phyloP scores from a whole-genome alignment of 2,329 filamentous ascomycete species.

The Cryphonectria parasitica region DNA sequence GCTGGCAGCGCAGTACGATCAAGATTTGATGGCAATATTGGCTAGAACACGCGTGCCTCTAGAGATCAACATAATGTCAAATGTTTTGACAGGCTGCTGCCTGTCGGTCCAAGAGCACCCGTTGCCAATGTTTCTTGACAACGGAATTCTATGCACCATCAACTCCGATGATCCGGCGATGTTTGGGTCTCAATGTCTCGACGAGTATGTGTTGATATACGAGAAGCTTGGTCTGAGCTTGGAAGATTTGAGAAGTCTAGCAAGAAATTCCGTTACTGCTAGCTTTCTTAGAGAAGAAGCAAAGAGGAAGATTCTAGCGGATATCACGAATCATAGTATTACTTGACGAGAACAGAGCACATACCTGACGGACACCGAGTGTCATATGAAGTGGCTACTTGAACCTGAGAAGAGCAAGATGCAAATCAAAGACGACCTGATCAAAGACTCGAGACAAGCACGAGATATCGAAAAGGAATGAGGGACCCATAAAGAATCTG shows the following conservation, averaged over 20 bases:
- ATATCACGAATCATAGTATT: conserved; percentile 4
- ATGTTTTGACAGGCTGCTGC: conserved; percentile 28
- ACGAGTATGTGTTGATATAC: conserved; percentile 29
- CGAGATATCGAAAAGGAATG: too few species aligned
- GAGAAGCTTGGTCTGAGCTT: conserved; percentile 24
- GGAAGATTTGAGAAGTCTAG: conserved; percentile 20
- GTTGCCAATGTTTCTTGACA: conserved; percentile 16
- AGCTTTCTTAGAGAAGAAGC: conserved; percentile 14
- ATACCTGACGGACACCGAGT: too few species aligned
- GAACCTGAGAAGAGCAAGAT: too few species aligned
- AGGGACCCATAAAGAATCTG: too few species aligned
- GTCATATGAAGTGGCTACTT: too few species aligned
- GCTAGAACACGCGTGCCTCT: conserved; percentile 21
- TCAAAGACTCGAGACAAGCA: too few species aligned
- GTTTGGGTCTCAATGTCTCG: conserved; percentile 29
- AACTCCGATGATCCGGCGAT: conserved; percentile 31
- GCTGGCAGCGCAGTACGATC: conserved; percentile 27
- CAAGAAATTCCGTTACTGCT: conserved; percentile 20
- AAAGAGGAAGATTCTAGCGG: not conserved
- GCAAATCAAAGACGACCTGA: too few species aligned
- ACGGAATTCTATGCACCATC: conserved; percentile 20
- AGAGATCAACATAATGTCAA: conserved; percentile 31
- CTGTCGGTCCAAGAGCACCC: conserved; percentile 26
- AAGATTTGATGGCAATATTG: conserved; percentile 24
- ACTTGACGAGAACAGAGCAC: not conserved